These are phyloP conservation scores for Yamadazyma atmosphaerica DNA, from an alignment of 1,139 yeast species.

Conservation along the genomic window DNA sequence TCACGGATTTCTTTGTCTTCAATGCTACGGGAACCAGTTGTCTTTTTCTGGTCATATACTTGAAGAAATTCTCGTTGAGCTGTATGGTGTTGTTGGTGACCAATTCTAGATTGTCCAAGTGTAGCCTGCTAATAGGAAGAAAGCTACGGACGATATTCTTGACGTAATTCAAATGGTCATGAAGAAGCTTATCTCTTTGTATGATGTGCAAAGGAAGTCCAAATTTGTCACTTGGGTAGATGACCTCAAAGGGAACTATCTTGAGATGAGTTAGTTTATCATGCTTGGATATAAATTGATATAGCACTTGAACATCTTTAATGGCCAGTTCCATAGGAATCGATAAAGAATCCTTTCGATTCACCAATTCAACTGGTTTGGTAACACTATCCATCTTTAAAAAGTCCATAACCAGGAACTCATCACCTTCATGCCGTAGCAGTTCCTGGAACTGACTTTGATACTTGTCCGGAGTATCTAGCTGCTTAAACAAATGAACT, in stretches of 20 bases:
- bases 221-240: slow-evolving; percentile 31
- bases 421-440: slow-evolving; percentile 13
- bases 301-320: slow-evolving; percentile 17
- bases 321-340: not conserved
- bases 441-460: slow-evolving; percentile 14
- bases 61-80: slow-evolving; percentile 31
- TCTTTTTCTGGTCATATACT: slow-evolving; percentile 26
- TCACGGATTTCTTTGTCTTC: slow-evolving; percentile 26
- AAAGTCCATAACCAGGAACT: slow-evolving; percentile 14
- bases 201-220: slow-evolving; percentile 35
- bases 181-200: slow-evolving; percentile 26
- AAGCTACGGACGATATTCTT: slow-evolving; percentile 19
- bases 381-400: no score
- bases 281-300: slow-evolving; percentile 23
- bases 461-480: slow-evolving; percentile 20
- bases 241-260: slow-evolving; percentile 32
- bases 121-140: slow-evolving; percentile 24
- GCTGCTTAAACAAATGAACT: slow-evolving; percentile 33
- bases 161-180: slow-evolving; percentile 24
- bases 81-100: slow-evolving; percentile 19
- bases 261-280: slow-evolving; percentile 22
- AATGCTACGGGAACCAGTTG: slow-evolving; percentile 17
- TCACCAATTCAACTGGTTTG: not conserved
- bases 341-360: no score
- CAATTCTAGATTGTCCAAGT: slow-evolving; percentile 15